phyloP scores from a whole-genome alignment of 768 basidiomycete species.

The Artomyces pyxidatus region DNA sequence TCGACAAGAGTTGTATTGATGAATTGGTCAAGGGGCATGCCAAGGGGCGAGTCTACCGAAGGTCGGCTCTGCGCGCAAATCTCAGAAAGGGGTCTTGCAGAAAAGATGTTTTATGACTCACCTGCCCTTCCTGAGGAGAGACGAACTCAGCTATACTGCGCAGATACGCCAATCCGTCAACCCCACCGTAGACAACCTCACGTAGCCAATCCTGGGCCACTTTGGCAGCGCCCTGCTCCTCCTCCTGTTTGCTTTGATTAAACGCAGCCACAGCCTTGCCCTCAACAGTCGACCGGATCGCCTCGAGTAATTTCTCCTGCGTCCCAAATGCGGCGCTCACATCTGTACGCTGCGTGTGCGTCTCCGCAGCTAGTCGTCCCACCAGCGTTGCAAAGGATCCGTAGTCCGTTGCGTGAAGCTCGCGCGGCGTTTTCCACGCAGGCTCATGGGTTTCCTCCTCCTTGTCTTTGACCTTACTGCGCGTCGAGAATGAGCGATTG shows the following conservation, averaged over 20 bases:
- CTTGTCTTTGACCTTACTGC: constrained; percentile 42
- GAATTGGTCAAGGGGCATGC: constrained; percentile 2
- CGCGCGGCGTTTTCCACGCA: constrained; percentile 42
- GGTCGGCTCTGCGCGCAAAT: too few relatives aligned
- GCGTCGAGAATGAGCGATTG: constrained; percentile 39
- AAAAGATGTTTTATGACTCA: too few relatives aligned
- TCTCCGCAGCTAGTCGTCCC: constrained; percentile 26
- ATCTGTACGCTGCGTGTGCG: constrained; percentile 10
- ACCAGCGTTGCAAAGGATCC: constrained; percentile 52
- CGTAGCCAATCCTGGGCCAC: constrained; percentile 58
- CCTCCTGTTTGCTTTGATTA: neutral
- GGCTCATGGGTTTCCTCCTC: constrained; percentile 34
- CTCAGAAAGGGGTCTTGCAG: too few relatives aligned
- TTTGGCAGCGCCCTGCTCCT: constrained; percentile 21
- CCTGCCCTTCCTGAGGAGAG: constrained; percentile 19
- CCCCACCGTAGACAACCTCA: constrained; percentile 75
- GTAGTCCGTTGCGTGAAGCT: constrained; percentile 48
- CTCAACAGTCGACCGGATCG: neutral
- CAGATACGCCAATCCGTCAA: constrained; percentile 69
- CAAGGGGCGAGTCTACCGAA: neutral
- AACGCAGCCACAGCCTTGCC: neutral
- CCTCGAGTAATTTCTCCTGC: constrained; percentile 21
- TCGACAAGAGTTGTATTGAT: constrained; percentile 9
- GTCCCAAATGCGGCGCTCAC: constrained; percentile 22
- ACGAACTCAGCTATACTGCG: constrained; percentile 73